Base-by-base conservation (phyloP, 768 basidiomycete genomes). In the Lactarius vividus region DNA sequence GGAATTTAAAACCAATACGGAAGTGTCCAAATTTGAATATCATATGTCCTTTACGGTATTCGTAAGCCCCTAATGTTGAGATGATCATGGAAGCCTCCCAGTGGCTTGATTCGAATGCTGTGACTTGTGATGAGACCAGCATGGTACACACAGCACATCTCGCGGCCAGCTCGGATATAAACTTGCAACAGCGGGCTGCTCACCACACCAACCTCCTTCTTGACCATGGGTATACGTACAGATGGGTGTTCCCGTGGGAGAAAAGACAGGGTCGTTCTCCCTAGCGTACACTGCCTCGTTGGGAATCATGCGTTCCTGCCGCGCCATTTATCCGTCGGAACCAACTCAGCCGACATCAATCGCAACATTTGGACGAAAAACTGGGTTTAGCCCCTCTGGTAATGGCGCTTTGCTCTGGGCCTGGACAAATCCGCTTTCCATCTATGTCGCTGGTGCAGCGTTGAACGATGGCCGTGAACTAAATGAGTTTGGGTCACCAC, bases 91-190 rank as follows among this genome's bases (percentile, higher is more conserved):
- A 66, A 57, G 23, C 28, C 57, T n/a, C n/a, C 26, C 11, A 40
- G 65, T 66, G 60, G 65, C 60, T 62, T 66, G 65, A 66, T 57
- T 35, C 15, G 10, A 55, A 20, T 31, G 18, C 29, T 18, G 35
- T 52, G 28, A 42, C 29, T 26, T 31, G 20, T 46, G n/a, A 29
- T 54, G 64, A 59, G 58, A 42, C 39, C 42, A 15, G 49, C 42
- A 20, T 44, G 42, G 42, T n/a, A 44, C 42, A 20, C 42, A 23
- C 49, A 52, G 49, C 49, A 26, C 49, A 26, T 26, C 23, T 52
- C 49, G 13, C 49, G 49, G 49, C 49, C 49, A 52, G 1, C 49
- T 52, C 49, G 49, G 49, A 52, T 52, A 52, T 52, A 52, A 52
- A 52, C 23, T 5, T 5, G 23, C 49, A 52, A 28, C 49, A 28